These are phyloP conservation scores for Aspergillus sp. DNA, from an alignment of 2,329 filamentous ascomycete species.

Conservation along the genomic window DNA sequence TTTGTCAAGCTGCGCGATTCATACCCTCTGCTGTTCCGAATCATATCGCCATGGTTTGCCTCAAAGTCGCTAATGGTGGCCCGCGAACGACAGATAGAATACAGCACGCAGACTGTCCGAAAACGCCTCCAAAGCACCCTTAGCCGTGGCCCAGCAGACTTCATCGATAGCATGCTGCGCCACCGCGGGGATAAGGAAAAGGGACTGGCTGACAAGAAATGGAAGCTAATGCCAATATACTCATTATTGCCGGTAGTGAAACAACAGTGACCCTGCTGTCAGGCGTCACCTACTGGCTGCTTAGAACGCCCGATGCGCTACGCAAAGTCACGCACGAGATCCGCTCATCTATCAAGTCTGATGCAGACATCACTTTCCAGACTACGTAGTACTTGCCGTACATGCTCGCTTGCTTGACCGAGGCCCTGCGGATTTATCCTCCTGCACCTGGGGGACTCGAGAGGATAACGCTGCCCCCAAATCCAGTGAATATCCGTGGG, in stretches of 20 bases:
- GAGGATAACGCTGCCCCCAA: constrained; percentile 33
- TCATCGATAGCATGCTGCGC: constrained; percentile 11
- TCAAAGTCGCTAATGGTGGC: too few relatives aligned
- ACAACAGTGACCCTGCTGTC: constrained; percentile 52
- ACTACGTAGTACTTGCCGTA: constrained; percentile 29
- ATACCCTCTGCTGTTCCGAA: too few relatives aligned
- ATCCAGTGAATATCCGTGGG: constrained; percentile 28
- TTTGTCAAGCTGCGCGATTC: neutral
- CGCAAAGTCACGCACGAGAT: constrained; percentile 44
- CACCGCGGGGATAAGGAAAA: constrained; percentile 8
- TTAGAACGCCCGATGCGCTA: constrained; percentile 38
- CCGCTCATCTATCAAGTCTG: constrained; percentile 23
- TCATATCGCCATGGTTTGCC: too few relatives aligned
- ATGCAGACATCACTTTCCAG: constrained; percentile 14
- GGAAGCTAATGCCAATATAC: constrained; percentile 17
- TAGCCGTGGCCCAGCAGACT: constrained; percentile 2
- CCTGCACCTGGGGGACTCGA: constrained; percentile 42
- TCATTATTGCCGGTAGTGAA: constrained; percentile 51
- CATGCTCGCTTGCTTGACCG: constrained; percentile 47
- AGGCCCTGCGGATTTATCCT: constrained; percentile 48
- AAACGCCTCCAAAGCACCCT: neutral
- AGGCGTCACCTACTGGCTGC: constrained; percentile 42
- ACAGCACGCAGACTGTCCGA: too few relatives aligned
- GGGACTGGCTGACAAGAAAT: constrained; percentile 9
- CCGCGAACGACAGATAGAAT: too few relatives aligned